Percentiles rank a stretch among this genome's conserved stretches.
phyloP scores from a whole-genome alignment of 441 rosid genomes.

The Corymbia calophylla region DNA sequence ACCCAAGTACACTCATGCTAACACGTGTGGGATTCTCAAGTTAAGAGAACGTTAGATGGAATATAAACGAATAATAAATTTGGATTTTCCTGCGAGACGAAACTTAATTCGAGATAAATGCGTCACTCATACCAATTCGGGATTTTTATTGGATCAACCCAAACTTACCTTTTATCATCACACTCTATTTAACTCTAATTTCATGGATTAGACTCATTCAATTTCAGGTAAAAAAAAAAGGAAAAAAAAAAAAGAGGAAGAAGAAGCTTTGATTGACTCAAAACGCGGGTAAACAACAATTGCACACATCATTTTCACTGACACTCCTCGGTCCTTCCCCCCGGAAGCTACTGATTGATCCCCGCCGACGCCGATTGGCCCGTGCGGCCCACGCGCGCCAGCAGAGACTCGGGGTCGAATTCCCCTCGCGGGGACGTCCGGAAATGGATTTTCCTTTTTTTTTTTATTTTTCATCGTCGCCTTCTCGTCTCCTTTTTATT shows the following conservation, averaged over 20 bases:
- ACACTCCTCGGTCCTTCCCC: not conserved
- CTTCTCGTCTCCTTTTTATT: not conserved
- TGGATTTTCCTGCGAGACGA: not conserved
- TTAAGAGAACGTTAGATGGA: too few relatives aligned
- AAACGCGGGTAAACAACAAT: not conserved
- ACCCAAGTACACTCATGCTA: not conserved
- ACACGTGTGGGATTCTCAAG: not conserved
- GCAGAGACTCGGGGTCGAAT: not conserved
- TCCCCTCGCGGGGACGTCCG: not conserved
- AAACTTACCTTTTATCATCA: too few relatives aligned
- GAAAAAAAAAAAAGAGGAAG: not conserved
- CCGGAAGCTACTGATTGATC: not conserved
- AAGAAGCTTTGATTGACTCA: not conserved
- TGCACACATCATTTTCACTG: not conserved
- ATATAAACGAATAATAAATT: too few relatives aligned
- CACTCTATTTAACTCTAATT: not conserved
- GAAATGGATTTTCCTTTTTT: not conserved
- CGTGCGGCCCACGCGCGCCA: not conserved
- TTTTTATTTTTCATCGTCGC: not conserved
- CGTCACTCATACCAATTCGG: not conserved
- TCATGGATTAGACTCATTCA: not conserved
- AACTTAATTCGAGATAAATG: not conserved
- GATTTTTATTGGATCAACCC: too few relatives aligned
- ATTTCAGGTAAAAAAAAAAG: not conserved
- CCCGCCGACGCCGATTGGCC: not conserved